Conservation (phyloP, 1,284 basidiomycete genomes). For the Mycena citricolor region DNA sequence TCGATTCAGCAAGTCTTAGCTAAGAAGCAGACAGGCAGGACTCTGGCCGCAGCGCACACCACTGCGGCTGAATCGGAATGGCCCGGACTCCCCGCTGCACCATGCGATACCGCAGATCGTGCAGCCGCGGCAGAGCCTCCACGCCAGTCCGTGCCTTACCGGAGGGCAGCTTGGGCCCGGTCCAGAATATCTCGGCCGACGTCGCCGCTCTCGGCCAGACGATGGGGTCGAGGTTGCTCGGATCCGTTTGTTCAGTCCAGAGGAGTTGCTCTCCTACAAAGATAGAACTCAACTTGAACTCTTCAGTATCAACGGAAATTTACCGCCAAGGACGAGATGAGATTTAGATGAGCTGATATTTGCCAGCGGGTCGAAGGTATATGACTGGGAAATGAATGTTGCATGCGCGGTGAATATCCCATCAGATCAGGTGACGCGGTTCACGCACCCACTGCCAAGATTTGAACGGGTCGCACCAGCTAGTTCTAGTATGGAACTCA, state of each 20-base stretch:
- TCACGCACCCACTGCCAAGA: slow-evolving; percentile 21
- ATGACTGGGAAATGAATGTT: slow-evolving; percentile 39
- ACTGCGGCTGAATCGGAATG: slow-evolving; percentile 75
- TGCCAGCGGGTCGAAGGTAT: slow-evolving; percentile 72
- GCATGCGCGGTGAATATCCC: slow-evolving; percentile 55
- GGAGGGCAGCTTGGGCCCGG: slow-evolving; percentile 41
- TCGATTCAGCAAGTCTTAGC: background rate
- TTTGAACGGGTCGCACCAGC: slow-evolving; percentile 25
- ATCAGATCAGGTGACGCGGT: background rate
- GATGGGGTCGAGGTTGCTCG: slow-evolving; percentile 69
- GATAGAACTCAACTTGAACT: background rate
- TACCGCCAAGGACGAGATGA: slow-evolving; percentile 67
- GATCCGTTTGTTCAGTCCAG: slow-evolving; percentile 78
- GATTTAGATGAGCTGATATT: slow-evolving; percentile 51
- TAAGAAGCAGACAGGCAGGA: slow-evolving; percentile 49
- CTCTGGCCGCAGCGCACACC: slow-evolving; percentile 74
- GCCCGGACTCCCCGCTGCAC: slow-evolving; percentile 68
- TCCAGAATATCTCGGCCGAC: slow-evolving; percentile 84
- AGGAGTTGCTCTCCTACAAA: slow-evolving; percentile 62
- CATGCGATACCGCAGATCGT: slow-evolving; percentile 73
- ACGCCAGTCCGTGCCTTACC: slow-evolving; percentile 44
- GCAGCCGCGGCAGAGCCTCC: slow-evolving; percentile 72
- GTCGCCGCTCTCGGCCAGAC: slow-evolving; percentile 81
- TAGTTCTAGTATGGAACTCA: slow-evolving; percentile 28
- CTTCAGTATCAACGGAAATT: slow-evolving; percentile 22